Conservation (phyloP, 2,329 filamentous ascomycete species). For the Teratosphaeria nubilosa region DNA sequence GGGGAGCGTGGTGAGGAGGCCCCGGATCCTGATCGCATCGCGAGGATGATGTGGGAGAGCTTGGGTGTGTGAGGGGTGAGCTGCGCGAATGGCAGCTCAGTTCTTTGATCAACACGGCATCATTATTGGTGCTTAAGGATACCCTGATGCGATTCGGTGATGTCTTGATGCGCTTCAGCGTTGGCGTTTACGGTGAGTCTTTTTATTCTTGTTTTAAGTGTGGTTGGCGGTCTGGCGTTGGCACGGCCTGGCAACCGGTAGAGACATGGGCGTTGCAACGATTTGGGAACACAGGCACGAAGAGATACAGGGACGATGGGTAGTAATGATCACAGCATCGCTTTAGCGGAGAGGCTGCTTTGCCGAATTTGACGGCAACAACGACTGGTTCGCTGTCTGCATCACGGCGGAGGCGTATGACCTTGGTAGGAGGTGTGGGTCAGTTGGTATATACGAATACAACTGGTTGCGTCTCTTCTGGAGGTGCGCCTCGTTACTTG, state of each 20-base stretch:
- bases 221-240: not conserved
- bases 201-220: not conserved
- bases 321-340: not conserved
- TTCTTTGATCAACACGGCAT: not conserved
- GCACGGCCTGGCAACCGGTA: not conserved
- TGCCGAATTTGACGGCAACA: not conserved
- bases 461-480: not conserved
- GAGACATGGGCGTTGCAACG: not conserved
- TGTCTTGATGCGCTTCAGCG: not conserved
- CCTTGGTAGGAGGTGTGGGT: not conserved
- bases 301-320: not conserved
- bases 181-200: not conserved
- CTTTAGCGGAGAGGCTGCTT: not conserved
- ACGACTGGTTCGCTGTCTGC: not conserved
- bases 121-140: not conserved
- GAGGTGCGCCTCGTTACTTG: too few relatives aligned
- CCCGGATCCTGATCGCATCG: slow-evolving; percentile 13
- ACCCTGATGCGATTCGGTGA: not conserved
- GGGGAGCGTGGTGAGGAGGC: slow-evolving; percentile 8
- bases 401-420: not conserved
- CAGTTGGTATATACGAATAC: not conserved
- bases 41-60: slow-evolving; percentile 16
- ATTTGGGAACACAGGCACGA: not conserved
- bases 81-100: not conserved
- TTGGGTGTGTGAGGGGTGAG: not conserved